phyloP scores from a whole-genome alignment of 768 basidiomycete species.

The Crepidotus variabilis region DNA sequence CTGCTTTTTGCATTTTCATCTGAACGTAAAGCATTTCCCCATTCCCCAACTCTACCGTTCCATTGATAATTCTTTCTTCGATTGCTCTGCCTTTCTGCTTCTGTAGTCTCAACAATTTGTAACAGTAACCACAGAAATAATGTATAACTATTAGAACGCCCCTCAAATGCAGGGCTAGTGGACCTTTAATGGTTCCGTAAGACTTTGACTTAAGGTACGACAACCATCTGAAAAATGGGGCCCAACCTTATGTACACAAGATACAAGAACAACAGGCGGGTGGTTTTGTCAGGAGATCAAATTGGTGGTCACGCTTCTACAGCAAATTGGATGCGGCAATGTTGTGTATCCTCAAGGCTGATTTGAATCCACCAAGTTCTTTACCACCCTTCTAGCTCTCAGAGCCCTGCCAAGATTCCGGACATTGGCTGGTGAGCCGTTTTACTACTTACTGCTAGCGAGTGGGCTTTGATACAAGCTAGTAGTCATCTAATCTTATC shows the following conservation, averaged over 20 bases:
- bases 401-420: too few species aligned
- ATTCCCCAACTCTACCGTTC: slow-evolving; percentile 26
- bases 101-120: slow-evolving; percentile 34
- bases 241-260: too few species aligned
- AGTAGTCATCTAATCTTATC: background rate
- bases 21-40: slow-evolving; percentile 11
- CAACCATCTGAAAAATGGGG: too few species aligned
- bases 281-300: background rate
- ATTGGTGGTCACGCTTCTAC: background rate
- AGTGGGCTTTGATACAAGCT: background rate
- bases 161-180: background rate
- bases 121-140: slow-evolving; percentile 39
- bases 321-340: too few species aligned
- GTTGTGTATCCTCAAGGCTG: too few species aligned
- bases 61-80: slow-evolving; percentile 17
- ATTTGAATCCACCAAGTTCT: too few species aligned
- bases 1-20: background rate
- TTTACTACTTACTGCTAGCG: too few species aligned
- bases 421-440: too few species aligned
- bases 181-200: background rate
- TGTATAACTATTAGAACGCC: slow-evolving; percentile 30
- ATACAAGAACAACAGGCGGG: too few species aligned
- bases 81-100: slow-evolving; percentile 5
- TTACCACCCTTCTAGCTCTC: too few species aligned
- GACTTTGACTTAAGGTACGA: background rate